A percentile compares a stretch with the other conserved stretches of the same genome.
Evolutionary conservation across 176 grass and related monocot species (phyloP).

Genomic region (Eleusine indica): DNA sequence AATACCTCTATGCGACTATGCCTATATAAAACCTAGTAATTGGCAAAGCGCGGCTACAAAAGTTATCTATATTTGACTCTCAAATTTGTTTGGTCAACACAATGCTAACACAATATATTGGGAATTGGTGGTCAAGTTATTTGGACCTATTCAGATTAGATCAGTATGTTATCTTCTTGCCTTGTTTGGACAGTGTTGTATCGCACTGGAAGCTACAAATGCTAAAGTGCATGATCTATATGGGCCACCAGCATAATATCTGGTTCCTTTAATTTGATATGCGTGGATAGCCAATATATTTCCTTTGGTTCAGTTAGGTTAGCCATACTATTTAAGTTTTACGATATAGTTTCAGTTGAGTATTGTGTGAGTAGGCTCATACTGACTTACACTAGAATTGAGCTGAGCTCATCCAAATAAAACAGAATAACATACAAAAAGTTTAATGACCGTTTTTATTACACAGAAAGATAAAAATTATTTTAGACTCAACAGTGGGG

Average conservation of each 20-base stretch:
- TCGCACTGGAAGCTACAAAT: conserved; percentile 11
- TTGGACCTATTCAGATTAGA: background rate
- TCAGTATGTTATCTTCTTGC: background rate
- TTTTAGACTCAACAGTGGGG: background rate
- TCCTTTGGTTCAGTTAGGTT: background rate
- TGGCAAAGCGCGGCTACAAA: background rate
- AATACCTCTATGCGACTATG: background rate
- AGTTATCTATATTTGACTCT: background rate
- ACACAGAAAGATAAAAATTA: background rate
- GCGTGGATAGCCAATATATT: background rate
- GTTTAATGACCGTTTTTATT: background rate
- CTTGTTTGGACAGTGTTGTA: background rate
- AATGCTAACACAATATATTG: background rate
- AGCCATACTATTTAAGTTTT: background rate
- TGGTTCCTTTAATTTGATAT: background rate
- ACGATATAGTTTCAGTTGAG: background rate
- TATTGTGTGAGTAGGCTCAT: background rate
- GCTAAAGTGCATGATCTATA: background rate
- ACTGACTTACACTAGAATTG: background rate
- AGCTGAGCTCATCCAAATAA: background rate
- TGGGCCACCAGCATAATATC: background rate
- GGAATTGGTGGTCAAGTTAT: background rate
- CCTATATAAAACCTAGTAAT: background rate
- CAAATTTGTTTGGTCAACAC: conserved; percentile 10
- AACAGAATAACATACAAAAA: background rate